A percentile compares a stretch with the other conserved stretches of the same genome.
Evolutionary conservation across 2,329 filamentous ascomycete genomes (phyloP).

Genomic region (Aspergillus proliferans): DNA sequence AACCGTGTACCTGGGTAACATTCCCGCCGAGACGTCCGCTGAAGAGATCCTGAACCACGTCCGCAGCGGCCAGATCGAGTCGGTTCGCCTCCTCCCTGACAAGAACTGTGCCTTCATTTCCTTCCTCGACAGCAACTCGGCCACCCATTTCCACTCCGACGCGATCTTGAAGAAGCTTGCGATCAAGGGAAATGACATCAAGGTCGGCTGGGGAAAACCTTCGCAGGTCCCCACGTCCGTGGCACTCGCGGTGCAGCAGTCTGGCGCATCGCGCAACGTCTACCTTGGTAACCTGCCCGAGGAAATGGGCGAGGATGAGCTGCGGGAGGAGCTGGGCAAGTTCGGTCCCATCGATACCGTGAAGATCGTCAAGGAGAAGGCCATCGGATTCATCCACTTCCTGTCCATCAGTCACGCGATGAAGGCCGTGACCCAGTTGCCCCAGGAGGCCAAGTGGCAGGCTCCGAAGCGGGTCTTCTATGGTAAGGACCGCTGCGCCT

Average conservation of each 20-base stretch:
- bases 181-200: slow-evolving; percentile 98
- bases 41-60: slow-evolving; percentile 97
- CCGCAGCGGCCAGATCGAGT: slow-evolving; percentile 95
- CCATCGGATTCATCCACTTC: slow-evolving; percentile 96
- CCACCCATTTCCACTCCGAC: slow-evolving; percentile 98
- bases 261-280: slow-evolving; percentile 91
- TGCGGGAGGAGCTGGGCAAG: slow-evolving; percentile 91
- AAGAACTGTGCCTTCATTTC: slow-evolving; percentile 99
- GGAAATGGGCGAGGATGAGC: slow-evolving; percentile 81
- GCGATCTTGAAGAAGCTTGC: slow-evolving; percentile 99
- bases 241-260: slow-evolving; percentile 94
- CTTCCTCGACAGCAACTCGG: slow-evolving; percentile 94
- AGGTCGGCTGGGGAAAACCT: slow-evolving; percentile 98
- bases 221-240: slow-evolving; percentile 97
- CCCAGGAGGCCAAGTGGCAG: slow-evolving; percentile 96
- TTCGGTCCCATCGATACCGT: slow-evolving; percentile 95
- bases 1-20: slow-evolving; percentile 96
- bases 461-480: slow-evolving; percentile 94
- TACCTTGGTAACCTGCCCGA: slow-evolving; percentile 92
- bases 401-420: slow-evolving; percentile 95
- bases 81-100: slow-evolving; percentile 90
- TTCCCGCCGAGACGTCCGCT: slow-evolving; percentile 92
- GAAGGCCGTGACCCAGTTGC: slow-evolving; percentile 93
- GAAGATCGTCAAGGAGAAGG: slow-evolving; percentile 97
- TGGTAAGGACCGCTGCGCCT: slow-evolving; percentile 95